phyloP scores from a whole-genome alignment of 805 yeast species.

The Saccharomycopsis sp. region DNA sequence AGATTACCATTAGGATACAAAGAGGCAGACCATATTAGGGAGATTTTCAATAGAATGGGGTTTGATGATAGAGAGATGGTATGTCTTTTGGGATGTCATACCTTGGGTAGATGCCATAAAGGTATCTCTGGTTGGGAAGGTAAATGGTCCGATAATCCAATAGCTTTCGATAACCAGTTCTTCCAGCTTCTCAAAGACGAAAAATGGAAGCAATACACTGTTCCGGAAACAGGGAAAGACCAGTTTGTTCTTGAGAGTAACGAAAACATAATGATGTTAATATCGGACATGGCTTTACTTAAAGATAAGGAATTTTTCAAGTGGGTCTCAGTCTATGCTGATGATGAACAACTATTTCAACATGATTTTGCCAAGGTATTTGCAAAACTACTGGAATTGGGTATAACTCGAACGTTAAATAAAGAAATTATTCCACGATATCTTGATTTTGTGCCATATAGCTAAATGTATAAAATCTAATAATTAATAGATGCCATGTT shows the following conservation, averaged over 20 bases:
- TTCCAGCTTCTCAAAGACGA: conserved; percentile 31
- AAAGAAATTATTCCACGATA: background rate
- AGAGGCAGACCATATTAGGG: conserved; percentile 39
- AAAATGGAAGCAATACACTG: conserved; percentile 28
- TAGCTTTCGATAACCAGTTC: conserved; percentile 38
- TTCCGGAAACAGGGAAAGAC: conserved; percentile 36
- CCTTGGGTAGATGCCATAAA: conserved; percentile 44
- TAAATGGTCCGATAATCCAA: conserved; percentile 39
- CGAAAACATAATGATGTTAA: conserved; percentile 39
- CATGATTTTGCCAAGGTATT: conserved; percentile 36
- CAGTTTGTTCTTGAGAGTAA: conserved; percentile 35
- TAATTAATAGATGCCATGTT: too few relatives aligned
- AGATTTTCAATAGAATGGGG: conserved; percentile 42
- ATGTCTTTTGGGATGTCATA: conserved; percentile 42
- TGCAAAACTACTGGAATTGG: conserved; percentile 40
- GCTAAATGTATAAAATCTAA: background rate
- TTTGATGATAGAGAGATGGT: conserved; percentile 43
- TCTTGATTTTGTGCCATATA: background rate
- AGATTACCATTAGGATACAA: conserved; percentile 44
- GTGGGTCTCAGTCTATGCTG: conserved; percentile 38
- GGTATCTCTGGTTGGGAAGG: conserved; percentile 44
- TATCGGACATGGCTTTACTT: conserved; percentile 39
- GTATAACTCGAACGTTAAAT: conserved; percentile 27
- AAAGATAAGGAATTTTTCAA: conserved; percentile 30
- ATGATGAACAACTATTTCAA: conserved; percentile 31